Evolutionary conservation across 108 stramenopile species (phyloP), one percentile per base, ranked within the genome.

Genomic region (Skeletonema tropicum): DNA sequence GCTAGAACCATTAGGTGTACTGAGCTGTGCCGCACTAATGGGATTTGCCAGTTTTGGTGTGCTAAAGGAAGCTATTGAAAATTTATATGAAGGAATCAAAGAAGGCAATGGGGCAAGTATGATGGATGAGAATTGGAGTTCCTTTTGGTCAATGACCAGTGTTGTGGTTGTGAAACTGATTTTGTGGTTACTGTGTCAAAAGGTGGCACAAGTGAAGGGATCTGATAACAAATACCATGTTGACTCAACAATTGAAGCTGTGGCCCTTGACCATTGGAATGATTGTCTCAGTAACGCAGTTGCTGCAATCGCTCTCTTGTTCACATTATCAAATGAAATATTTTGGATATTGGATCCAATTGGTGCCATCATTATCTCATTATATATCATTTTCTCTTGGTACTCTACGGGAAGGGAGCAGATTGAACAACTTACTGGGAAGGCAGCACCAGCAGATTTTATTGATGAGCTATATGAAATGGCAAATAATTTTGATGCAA

Each of bases 261-360:
- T 97, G 57, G 93, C 90, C 5, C 90, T 91, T 84, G 97, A 98
- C 89, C 97, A 98, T 74, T 94, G 89, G 89, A 98, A 98, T 79
- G 97, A 98, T 79, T 86, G 86, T 32, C 71, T 98, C 29, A 85
- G 82, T 68, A 98, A 98, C 49, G 85, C 74, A 30, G 90, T 97
- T 5, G 95, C 97, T n/a, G 90, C 94, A 3, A 39, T 94, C 11
- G 92, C 96, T 1, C 72, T 95, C 46, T 61, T 96, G 5, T 69
- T 86, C 15, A 86, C 94, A 0, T 57, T 94, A 15, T 76, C 79
- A 21, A 76, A 85, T 64, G 73, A 74, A 13, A 45, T 64, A 3
- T 64, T 79, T 19, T 96, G 95, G 96, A 90, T 75, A 52, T 66
- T 96, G 5, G 97, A 98, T 88, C 91, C 96, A 9, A 84, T 93